Evolutionary conservation across 352 stramenopile genomes (phyloP), one percentile per base, ranked within the genome.

Genomic region (Globisporangium lucens): DNA sequence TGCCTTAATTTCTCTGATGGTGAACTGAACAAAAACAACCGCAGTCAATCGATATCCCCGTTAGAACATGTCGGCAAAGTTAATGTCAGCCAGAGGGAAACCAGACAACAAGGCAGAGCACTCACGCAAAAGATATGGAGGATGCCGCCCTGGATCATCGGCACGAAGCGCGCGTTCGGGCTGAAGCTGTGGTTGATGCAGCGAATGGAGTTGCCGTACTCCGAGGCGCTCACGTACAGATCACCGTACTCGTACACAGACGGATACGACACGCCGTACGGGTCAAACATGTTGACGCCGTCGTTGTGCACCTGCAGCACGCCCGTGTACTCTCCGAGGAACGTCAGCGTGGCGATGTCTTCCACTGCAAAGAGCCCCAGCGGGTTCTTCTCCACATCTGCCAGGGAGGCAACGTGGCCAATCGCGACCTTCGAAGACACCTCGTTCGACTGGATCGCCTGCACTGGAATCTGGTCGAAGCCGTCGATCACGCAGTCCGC

Each of bases 91-190:
- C 30, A 33, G 30, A 33, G 30, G 5, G 30, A 33, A 33, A 3
- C 30, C 30, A 33, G 30, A 33, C 30, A 33, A 33, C 30, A 61
- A 22, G 70, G 29, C 30, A 58, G 38, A 55, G 36, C n/a, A 85
- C 85, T 66, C 75, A 93, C 83, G 46, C 85, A 93, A 63, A 90
- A 89, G 38, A 94, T 88, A 65, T 82, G 82, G 41, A 94, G 77
- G 62, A 91, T 81, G 33, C 82, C 85, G 33, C 74, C 69, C 49
- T 85, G 73, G 36, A 92, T 70, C 79, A 91, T 89, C 6, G 83
- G 82, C 43, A 80, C 70, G 60, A 93, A 91, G 56, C 72, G 75
- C 8, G 82, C 80, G 66, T 90, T 93, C 35, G 82, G 77, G 5
- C 67, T 67, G 15, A 65, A 71, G 68, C 82, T 91, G 72, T 93